Percentiles rank a stretch among this genome's conserved stretches.
Conservation (phyloP, 1,139 yeast species). For the Pichia sp. region DNA sequence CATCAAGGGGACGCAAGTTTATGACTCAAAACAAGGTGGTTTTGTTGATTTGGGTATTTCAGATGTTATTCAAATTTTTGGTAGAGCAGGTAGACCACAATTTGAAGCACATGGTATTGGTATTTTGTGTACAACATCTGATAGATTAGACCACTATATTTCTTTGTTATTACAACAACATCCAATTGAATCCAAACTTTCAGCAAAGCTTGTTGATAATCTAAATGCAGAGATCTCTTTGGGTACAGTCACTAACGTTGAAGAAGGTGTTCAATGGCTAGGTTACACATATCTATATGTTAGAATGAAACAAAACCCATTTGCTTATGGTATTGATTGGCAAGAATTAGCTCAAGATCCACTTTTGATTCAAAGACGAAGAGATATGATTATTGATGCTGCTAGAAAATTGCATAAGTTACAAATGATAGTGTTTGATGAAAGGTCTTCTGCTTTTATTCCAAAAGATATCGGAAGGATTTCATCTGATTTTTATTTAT, state of each 20-base stretch:
- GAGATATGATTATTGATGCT: slow-evolving; percentile 69
- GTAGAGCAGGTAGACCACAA: slow-evolving; percentile 99
- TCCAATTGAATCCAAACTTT: slow-evolving; percentile 85
- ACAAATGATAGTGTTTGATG: slow-evolving; percentile 94
- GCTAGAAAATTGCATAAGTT: slow-evolving; percentile 75
- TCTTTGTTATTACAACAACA: slow-evolving; percentile 88
- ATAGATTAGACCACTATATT: slow-evolving; percentile 78
- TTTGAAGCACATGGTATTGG: slow-evolving; percentile 92
- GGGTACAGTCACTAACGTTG: slow-evolving; percentile 92
- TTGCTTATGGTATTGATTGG: slow-evolving; percentile 91
- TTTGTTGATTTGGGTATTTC: slow-evolving; percentile 89
- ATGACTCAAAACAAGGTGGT: slow-evolving; percentile 93
- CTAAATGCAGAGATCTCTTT: slow-evolving; percentile 92
- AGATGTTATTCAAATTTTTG: slow-evolving; percentile 96
- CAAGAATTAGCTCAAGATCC: slow-evolving; percentile 81
- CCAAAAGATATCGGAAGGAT: slow-evolving; percentile 90
- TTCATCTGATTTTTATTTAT: slow-evolving; percentile 87
- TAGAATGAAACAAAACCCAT: slow-evolving; percentile 90
- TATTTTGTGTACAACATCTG: slow-evolving; percentile 77
- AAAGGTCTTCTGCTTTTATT: slow-evolving; percentile 68
- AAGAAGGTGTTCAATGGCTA: slow-evolving; percentile 93
- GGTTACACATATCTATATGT: slow-evolving; percentile 95
- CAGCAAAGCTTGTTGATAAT: slow-evolving; percentile 78
- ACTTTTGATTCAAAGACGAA: slow-evolving; percentile 61
- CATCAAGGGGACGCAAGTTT: slow-evolving; percentile 92